Percentiles rank a stretch among this genome's conserved stretches.
phyloP scores from a whole-genome alignment of 2,329 filamentous ascomycete species.

The Fusarium dlaminii region DNA sequence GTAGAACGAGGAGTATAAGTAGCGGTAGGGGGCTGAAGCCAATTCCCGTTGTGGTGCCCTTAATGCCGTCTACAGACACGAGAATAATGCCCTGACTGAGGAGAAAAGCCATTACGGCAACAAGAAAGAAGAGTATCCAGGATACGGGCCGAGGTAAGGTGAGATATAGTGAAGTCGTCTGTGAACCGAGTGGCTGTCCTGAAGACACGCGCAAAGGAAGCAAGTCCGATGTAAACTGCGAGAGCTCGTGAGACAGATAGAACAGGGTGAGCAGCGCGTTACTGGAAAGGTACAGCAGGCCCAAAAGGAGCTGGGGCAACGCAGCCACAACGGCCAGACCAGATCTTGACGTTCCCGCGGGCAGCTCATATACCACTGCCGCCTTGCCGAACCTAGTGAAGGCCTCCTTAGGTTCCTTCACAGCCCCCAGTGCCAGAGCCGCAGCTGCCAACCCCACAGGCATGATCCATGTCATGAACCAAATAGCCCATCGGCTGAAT shows the following conservation, averaged over 20 bases:
- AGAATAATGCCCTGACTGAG: slow-evolving; percentile 57
- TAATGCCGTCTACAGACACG: slow-evolving; percentile 43
- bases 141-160: slow-evolving; percentile 59
- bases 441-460: slow-evolving; percentile 51
- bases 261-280: slow-evolving; percentile 60
- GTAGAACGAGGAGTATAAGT: slow-evolving; percentile 52
- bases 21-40: slow-evolving; percentile 56
- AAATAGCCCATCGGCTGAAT: slow-evolving; percentile 53
- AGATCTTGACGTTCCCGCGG: slow-evolving; percentile 39
- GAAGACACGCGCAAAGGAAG: slow-evolving; percentile 58
- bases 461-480: slow-evolving; percentile 51
- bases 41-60: slow-evolving; percentile 44
- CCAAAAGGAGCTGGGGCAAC: slow-evolving; percentile 60
- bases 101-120: slow-evolving; percentile 56
- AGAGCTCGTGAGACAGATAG: slow-evolving; percentile 61
- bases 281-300: slow-evolving; percentile 56
- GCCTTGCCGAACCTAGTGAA: slow-evolving; percentile 53
- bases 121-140: slow-evolving; percentile 56
- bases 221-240: slow-evolving; percentile 51
- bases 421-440: slow-evolving; percentile 51
- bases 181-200: slow-evolving; percentile 53
- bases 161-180: slow-evolving; percentile 59
- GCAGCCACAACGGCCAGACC: slow-evolving; percentile 53
- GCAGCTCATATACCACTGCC: slow-evolving; percentile 47
- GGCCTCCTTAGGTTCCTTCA: slow-evolving; percentile 38